Conservation (phyloP, 2,329 filamentous ascomycete genomes). For the Fusarium falciforme region DNA sequence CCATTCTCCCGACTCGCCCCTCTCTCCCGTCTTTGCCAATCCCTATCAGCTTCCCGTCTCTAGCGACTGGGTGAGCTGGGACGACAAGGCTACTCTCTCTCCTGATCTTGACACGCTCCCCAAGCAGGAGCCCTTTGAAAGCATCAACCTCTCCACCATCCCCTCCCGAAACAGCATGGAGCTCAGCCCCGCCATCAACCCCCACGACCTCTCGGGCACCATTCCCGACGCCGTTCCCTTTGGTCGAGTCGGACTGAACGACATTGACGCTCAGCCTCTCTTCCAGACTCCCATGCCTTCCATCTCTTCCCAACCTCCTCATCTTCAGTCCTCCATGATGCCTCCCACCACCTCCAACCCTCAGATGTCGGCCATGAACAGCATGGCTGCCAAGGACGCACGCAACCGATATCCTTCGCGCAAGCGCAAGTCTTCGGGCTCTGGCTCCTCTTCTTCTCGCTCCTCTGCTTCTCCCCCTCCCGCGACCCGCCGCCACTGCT, state of each 20-base stretch:
- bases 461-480: constrained; percentile 56
- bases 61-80: constrained; percentile 44
- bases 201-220: constrained; percentile 41
- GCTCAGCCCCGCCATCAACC: constrained; percentile 45
- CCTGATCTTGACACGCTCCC: constrained; percentile 42
- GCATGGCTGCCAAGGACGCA: constrained; percentile 34
- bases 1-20: constrained; percentile 44
- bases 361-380: constrained; percentile 31
- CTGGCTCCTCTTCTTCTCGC: constrained; percentile 43
- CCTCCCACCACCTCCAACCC: constrained; percentile 25
- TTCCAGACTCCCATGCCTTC: constrained; percentile 44
- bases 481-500: constrained; percentile 44
- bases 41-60: constrained; percentile 44
- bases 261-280: constrained; percentile 44
- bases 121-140: constrained; percentile 44
- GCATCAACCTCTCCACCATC: constrained; percentile 42
- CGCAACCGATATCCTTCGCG: constrained; percentile 42
- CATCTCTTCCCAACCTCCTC: constrained; percentile 41
- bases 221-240: constrained; percentile 43
- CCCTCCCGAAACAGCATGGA: constrained; percentile 43
- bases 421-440: constrained; percentile 49
- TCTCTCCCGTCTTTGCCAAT: constrained; percentile 43
- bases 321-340: constrained; percentile 39
- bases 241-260: constrained; percentile 42
- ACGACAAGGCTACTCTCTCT: constrained; percentile 45